Percentiles rank a stretch among this genome's conserved stretches.
These are phyloP conservation scores for Breynia disticha DNA, from an alignment of 441 rosid genomes.

Conservation along the genomic window DNA sequence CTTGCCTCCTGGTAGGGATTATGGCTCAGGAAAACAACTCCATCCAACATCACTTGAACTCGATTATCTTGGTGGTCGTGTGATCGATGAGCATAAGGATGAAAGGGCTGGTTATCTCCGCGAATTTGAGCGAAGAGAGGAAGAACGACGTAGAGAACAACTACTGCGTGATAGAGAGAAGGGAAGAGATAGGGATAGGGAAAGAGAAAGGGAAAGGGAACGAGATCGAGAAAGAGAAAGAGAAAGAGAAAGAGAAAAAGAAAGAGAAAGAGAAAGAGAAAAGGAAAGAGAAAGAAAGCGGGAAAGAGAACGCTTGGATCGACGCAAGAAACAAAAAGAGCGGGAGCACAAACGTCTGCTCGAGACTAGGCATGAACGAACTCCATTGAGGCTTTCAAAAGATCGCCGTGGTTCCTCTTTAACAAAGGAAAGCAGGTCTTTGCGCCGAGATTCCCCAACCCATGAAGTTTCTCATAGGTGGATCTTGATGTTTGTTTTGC, in stretches of 20 bases:
- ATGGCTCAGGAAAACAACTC: conserved; percentile 81
- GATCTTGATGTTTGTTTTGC: conserved; percentile 67
- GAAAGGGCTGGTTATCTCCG: conserved; percentile 90
- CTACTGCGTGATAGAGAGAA: conserved; percentile 75
- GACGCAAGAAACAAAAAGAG: conserved; percentile 74
- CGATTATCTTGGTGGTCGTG: conserved; percentile 61
- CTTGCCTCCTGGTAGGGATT: conserved; percentile 97
- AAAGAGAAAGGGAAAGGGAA: conserved; percentile 51
- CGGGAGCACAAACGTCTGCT: conserved; percentile 64
- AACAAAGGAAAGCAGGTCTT: conserved; percentile 45
- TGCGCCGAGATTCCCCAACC: conserved; percentile 62
- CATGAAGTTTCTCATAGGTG: conserved; percentile 92
- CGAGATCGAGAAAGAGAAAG: conserved; percentile 42
- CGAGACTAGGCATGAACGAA: conserved; percentile 58
- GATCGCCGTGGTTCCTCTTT: conserved; percentile 75
- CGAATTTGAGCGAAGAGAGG: conserved; percentile 93
- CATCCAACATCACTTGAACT: conserved; percentile 59
- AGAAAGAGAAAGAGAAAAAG: conserved; percentile 24
- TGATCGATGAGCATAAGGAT: conserved; percentile 73
- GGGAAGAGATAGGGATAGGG: conserved; percentile 56
- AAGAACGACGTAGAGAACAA: conserved; percentile 71
- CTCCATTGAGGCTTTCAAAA: conserved; percentile 59
- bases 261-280: too few relatives aligned
- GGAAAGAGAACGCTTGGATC: conserved; percentile 65
- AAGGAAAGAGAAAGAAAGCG: conserved; percentile 25